phyloP scores from a whole-genome alignment of 257 asterid species.

The Capsicum chinense region DNA sequence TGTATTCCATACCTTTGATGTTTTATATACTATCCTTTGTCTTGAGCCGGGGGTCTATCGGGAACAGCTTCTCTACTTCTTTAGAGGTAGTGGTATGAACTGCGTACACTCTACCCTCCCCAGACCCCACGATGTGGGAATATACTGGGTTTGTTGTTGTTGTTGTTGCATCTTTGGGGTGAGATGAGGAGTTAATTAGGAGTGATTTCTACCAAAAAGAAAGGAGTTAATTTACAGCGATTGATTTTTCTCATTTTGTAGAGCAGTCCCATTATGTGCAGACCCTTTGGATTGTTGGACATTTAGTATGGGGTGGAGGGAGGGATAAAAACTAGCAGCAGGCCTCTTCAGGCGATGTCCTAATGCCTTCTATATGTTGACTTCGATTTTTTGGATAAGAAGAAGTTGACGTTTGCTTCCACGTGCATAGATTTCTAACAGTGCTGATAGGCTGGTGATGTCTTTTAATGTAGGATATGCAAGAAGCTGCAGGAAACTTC shows the following conservation, averaged over 20 bases:
- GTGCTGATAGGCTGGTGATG: conserved; percentile 21
- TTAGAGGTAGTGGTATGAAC: too few species aligned
- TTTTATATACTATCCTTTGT: too few species aligned
- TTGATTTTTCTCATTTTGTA: neutral
- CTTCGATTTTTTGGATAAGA: neutral
- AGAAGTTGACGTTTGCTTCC: neutral
- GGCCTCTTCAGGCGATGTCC: neutral
- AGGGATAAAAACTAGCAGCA: neutral
- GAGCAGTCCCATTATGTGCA: neutral
- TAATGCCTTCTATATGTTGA: neutral
- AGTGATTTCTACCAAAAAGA: neutral
- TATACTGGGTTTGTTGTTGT: too few species aligned
- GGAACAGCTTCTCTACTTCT: too few species aligned
- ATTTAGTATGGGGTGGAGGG: neutral
- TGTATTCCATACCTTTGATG: too few species aligned
- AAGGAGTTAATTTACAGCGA: neutral
- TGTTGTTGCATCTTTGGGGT: neutral
- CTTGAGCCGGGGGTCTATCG: too few species aligned
- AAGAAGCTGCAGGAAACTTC: conserved; percentile 44
- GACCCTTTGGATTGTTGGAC: neutral
- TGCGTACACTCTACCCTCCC: too few species aligned
- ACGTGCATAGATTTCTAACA: neutral
- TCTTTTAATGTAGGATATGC: conserved; percentile 40
- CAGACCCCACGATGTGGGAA: too few species aligned
- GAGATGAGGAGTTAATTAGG: neutral